Evolutionary conservation across 192 early-diverging fungal species (phyloP).

Genomic region (Coemansia interrupta): DNA sequence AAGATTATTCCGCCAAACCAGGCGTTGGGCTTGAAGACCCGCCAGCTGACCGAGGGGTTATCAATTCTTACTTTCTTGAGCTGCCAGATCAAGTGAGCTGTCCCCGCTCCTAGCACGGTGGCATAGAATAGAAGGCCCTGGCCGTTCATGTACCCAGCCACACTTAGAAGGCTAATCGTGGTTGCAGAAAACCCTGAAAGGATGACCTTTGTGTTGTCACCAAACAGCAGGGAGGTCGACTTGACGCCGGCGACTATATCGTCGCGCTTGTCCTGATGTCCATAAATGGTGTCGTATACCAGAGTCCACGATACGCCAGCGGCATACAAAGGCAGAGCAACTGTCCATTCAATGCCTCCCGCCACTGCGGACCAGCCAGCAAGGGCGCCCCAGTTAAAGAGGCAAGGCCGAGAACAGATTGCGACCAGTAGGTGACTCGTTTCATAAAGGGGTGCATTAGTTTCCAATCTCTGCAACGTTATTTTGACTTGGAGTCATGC

Average conservation of each 20-base stretch:
- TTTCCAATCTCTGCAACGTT: too few species aligned
- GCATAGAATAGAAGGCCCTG: constrained; percentile 71
- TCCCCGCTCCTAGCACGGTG: constrained; percentile 67
- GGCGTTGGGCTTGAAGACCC: constrained; percentile 74
- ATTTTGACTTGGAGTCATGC: too few species aligned
- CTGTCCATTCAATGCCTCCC: constrained; percentile 62
- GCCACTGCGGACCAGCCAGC: constrained; percentile 83
- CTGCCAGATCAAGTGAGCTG: constrained; percentile 81
- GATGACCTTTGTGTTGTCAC: constrained; percentile 62
- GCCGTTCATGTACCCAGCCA: constrained; percentile 78
- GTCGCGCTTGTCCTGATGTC: constrained; percentile 93
- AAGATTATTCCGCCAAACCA: constrained; percentile 77
- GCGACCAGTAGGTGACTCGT: constrained; percentile 72
- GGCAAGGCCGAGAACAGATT: constrained; percentile 80
- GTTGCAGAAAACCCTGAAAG: constrained; percentile 69
- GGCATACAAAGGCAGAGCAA: constrained; percentile 77
- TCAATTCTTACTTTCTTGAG: constrained; percentile 66
- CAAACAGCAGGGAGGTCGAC: constrained; percentile 88
- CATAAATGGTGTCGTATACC: constrained; percentile 96
- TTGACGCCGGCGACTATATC: constrained; percentile 83
- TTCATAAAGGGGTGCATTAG: too few species aligned
- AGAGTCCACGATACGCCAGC: constrained; percentile 90
- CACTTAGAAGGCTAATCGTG: constrained; percentile 62
- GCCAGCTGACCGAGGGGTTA: constrained; percentile 63
- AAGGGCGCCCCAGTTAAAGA: constrained; percentile 93